Evolutionary conservation across 2,329 filamentous ascomycete genomes (phyloP), one percentile per base, ranked within the genome.

Genomic region (Claviceps africana): DNA sequence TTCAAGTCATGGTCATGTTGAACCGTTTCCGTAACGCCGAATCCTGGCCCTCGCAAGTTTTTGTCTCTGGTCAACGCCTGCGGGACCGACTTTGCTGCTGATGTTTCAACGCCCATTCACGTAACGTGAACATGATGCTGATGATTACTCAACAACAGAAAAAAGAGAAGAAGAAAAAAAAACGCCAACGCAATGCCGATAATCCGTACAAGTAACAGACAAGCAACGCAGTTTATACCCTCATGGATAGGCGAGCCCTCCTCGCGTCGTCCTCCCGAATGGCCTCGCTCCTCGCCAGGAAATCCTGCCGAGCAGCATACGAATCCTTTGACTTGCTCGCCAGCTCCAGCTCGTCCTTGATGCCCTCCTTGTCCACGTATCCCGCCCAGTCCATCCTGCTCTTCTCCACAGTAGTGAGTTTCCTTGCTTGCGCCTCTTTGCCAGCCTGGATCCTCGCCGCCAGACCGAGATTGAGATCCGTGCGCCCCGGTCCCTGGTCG

Each of bases 371-470:
- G 66, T 86, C 82, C 53, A 86, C 82, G 59, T 78, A 85, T 13
- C 81, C 81, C 3, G 82, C 82, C 82, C 82, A 86, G 65, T 86
- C 82, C 77, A 86, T 82, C 50, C 80, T 74, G 59, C 80, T 84
- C 74, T 85, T 85, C 67, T 86, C 81, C 17, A 85, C 79, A 17
- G 81, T 83, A 62, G 82, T 86, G 57, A 85, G 70, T 62, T 85
- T 85, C 71, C 77, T 80, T 48, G 79, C 75, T 54, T 75, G 72
- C 17, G 72, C 72, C 45, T 67, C 68, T 54, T 72, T 74, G 51
- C 70, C 72, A 48, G 75, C 71, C 59, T 70, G 69, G 50, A 75
- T 66, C 39, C 75, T 65, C 39, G 71, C 67, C 10, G 72, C 67
- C 56, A 81, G 65, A 46, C 78, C 75, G 17, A 84, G 73, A 58